Evolutionary conservation across 2,329 filamentous ascomycete genomes (phyloP).

Genomic region (Colletotrichum sp.): DNA sequence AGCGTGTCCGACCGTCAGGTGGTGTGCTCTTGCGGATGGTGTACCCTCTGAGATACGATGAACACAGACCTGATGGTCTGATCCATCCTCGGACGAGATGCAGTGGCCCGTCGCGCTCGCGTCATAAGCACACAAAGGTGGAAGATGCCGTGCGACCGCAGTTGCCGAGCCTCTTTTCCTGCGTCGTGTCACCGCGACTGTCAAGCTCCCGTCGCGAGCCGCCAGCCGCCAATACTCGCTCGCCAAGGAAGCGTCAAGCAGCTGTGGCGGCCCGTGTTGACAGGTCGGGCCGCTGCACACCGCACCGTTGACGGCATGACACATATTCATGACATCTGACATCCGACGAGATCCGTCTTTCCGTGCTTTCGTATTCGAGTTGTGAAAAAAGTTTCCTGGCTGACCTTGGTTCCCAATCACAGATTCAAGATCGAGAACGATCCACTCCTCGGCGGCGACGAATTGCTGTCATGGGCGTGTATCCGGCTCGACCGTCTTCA

Average conservation of each 20-base stretch:
- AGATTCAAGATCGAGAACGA: constrained; percentile 63
- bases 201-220: background rate
- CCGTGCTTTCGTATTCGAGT: background rate
- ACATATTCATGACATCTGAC: background rate
- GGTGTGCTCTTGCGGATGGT: background rate
- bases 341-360: background rate
- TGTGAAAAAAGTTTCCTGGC: background rate
- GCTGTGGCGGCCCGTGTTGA: constrained; percentile 10
- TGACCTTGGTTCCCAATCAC: constrained; percentile 23
- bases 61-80: constrained; percentile 1
- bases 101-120: background rate
- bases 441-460: constrained; percentile 40
- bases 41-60: background rate
- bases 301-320: background rate
- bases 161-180: background rate
- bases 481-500: constrained; percentile 64
- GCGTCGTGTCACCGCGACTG: background rate
- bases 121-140: background rate
- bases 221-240: background rate
- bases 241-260: background rate
- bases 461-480: constrained; percentile 60
- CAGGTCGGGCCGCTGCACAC: constrained; percentile 16
- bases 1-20: background rate
- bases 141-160: background rate
- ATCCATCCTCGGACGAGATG: background rate